Evolutionary conservation across 345 rosid genomes (phyloP).

Genomic region (Combretum micranthum): DNA sequence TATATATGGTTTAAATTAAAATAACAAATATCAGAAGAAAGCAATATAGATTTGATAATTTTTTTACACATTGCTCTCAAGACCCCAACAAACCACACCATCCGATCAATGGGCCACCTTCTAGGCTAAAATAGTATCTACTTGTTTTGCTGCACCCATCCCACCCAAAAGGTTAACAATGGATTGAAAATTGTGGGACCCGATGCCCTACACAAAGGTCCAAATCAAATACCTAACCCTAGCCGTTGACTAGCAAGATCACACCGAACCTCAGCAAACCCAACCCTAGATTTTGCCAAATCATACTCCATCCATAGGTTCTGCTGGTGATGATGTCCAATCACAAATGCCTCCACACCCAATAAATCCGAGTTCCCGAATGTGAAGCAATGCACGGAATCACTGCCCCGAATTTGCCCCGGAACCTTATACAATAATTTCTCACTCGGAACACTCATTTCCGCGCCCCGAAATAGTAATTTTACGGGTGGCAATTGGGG

Average conservation of each 20-base stretch:
- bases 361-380: slow-evolving; percentile 86
- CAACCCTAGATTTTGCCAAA: slow-evolving; percentile 66
- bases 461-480: slow-evolving; percentile 70
- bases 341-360: slow-evolving; percentile 81
- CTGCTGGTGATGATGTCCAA: slow-evolving; percentile 92
- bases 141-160: too few species aligned
- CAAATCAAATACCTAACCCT: slow-evolving; percentile 9
- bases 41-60: too few species aligned
- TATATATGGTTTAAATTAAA: too few species aligned
- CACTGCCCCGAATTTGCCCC: slow-evolving; percentile 43
- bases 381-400: slow-evolving; percentile 72
- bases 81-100: too few species aligned
- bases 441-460: slow-evolving; percentile 61
- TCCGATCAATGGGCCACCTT: too few species aligned
- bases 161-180: too few species aligned
- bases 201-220: too few species aligned
- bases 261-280: slow-evolving; percentile 63
- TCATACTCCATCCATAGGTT: slow-evolving; percentile 95
- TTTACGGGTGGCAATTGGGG: slow-evolving; percentile 55
- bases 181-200: too few species aligned
- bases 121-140: too few species aligned
- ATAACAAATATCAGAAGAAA: too few species aligned
- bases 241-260: slow-evolving; percentile 71
- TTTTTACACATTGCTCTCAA: too few species aligned
- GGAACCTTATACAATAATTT: slow-evolving; percentile 54